Base-by-base conservation (phyloP, 2,329 filamentous ascomycete species). In the Gaeumannomyces sp. region DNA sequence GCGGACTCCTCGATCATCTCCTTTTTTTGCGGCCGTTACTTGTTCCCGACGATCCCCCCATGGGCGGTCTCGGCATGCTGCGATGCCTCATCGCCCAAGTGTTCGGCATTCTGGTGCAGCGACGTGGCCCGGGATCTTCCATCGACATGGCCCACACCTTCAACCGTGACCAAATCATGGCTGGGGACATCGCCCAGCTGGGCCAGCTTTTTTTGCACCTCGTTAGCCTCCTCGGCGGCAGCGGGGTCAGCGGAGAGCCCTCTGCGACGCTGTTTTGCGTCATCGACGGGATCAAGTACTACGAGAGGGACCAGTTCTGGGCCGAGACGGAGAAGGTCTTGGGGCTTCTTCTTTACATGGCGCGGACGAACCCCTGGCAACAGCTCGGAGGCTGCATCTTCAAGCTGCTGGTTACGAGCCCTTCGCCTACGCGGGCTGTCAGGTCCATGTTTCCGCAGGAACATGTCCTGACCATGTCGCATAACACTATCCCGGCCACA, bases 351-450 rank as follows among this genome's bases (percentile, higher is more conserved):
- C 19, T 35, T 10, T 22, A 16, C 28, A 33, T 60, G 13, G 33
- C 33, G 10, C 33, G 33, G 33, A 11, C 10, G 33, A 7, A 33
- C 11, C 33, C 33, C 33, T 33, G 7, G 33, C 33, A 33, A 7
- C 11, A 8, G 33, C 33, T 33, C 7, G 33, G 33, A 33, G 33
- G 33, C 33, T 33, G 33, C 33, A 33, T 33, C 33, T 27, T 60
- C 59, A 60, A 60, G 33, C 16, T 60, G 27, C 28, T 60, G 28
- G n/a, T 60, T 19, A 31, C 59, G 14, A 60, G 59, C 59, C 59
- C 59, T 4, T 22, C 28, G 29, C 29, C 22, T 8, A 60, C 59
- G 25, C 19, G 6, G 8, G 59, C 22, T 14, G 28, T 60, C 59
- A 14, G 59, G 2, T n/a, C 19, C 7, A 16, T 31, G 25, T 60